A percentile compares a stretch with the other conserved stretches of the same genome.
Conservation (phyloP, 257 asterid genomes). For the Apocynum venetum region DNA sequence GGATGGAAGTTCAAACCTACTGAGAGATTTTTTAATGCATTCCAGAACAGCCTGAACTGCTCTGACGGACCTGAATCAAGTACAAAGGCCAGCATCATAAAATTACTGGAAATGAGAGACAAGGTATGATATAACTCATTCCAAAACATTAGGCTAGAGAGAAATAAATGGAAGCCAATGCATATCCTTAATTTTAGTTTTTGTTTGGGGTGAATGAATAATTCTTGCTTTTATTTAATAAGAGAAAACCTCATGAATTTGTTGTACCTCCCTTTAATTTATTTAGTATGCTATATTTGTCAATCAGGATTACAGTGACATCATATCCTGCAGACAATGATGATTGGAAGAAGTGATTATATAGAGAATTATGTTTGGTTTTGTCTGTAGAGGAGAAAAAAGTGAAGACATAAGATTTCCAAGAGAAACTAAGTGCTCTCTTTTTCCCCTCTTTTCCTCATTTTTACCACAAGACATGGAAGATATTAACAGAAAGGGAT, state of each 20-base stretch:
- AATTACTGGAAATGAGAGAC: neutral
- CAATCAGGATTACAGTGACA: neutral
- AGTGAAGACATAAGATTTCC: neutral
- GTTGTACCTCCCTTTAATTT: neutral
- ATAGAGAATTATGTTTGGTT: neutral
- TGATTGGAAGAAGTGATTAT: neutral
- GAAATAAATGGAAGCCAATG: neutral
- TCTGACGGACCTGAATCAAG: conserved; percentile 61
- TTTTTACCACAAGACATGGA: neutral
- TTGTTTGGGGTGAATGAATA: neutral
- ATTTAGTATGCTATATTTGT: neutral
- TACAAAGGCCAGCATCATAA: neutral
- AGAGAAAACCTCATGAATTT: neutral
- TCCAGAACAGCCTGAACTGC: conserved; percentile 68
- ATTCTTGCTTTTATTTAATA: neutral
- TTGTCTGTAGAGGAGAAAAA: neutral
- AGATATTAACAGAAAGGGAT: neutral
- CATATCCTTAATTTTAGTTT: neutral
- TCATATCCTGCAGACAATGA: neutral
- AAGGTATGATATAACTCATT: neutral
- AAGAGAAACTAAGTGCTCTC: neutral
- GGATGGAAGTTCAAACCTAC: conserved; percentile 29
- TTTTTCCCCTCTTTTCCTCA: neutral
- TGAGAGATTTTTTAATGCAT: conserved; percentile 52
- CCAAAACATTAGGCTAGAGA: neutral